Conservation (phyloP, 2,329 filamentous ascomycete species). For the Clarireedia hainanense region DNA sequence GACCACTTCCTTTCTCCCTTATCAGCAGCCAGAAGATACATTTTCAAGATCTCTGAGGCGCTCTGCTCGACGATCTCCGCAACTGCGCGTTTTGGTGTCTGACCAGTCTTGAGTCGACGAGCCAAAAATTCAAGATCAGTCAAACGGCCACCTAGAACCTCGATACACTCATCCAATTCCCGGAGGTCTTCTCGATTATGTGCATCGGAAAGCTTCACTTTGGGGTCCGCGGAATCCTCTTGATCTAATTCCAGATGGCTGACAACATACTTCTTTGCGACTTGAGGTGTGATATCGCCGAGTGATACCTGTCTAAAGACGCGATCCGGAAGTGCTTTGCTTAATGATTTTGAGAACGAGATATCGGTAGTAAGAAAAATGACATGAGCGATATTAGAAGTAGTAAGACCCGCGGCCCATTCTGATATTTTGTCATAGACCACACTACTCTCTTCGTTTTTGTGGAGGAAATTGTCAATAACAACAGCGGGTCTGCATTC, state of each 20-base stretch:
- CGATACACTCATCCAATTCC: slow-evolving; percentile 76
- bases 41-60: slow-evolving; percentile 84
- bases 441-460: slow-evolving; percentile 56
- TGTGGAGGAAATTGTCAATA: slow-evolving; percentile 86
- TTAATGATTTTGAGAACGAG: slow-evolving; percentile 78
- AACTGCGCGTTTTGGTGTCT: slow-evolving; percentile 73
- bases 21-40: slow-evolving; percentile 65
- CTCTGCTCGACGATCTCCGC: slow-evolving; percentile 83
- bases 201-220: slow-evolving; percentile 24
- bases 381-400: slow-evolving; percentile 84
- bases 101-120: slow-evolving; percentile 80
- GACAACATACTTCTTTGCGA: slow-evolving; percentile 86
- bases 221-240: slow-evolving; percentile 27
- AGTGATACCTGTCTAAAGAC: slow-evolving; percentile 82
- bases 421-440: slow-evolving; percentile 75
- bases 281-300: slow-evolving; percentile 76
- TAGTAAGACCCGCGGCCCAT: slow-evolving; percentile 81
- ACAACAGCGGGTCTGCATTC: slow-evolving; percentile 77
- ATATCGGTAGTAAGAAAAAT: slow-evolving; percentile 89
- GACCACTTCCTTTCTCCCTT: slow-evolving; percentile 58
- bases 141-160: slow-evolving; percentile 78
- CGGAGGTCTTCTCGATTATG: slow-evolving; percentile 42
- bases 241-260: slow-evolving; percentile 56
- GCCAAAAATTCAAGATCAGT: slow-evolving; percentile 92
- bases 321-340: slow-evolving; percentile 81